phyloP scores from a whole-genome alignment of 2,329 filamentous ascomycete genomes.

The Talaromyces rugulosus region DNA sequence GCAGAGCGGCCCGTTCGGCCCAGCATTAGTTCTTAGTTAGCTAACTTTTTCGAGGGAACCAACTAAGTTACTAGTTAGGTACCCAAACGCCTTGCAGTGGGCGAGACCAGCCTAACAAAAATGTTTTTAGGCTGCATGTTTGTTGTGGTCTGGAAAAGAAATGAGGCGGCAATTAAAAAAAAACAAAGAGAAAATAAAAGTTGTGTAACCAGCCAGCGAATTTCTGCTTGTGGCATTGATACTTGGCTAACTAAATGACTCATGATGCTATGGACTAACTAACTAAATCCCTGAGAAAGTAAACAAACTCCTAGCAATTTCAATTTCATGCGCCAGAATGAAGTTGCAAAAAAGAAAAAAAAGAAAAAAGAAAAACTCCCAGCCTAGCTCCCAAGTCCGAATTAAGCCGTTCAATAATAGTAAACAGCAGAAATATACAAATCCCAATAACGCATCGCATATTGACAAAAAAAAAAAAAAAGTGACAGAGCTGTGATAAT shows the following conservation, averaged over 20 bases:
- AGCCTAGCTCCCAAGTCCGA: slow-evolving; percentile 14
- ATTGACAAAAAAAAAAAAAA: background rate
- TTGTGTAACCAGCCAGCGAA: no score
- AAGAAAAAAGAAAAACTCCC: slow-evolving; percentile 16
- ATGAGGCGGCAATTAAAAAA: no score
- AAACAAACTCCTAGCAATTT: background rate
- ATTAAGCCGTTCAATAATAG: background rate
- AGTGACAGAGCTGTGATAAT: no score
- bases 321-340: slow-evolving; percentile 3
- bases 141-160: background rate
- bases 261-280: no score
- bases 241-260: no score
- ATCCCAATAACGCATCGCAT: background rate
- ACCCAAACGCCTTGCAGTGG: slow-evolving; percentile 5
- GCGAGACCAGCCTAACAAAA: background rate
- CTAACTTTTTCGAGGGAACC: no score
- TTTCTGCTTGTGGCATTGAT: no score
- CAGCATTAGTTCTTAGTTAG: slow-evolving; percentile 1
- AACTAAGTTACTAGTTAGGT: background rate
- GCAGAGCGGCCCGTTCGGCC: slow-evolving; percentile 13
- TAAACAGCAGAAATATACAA: background rate
- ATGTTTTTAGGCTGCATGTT: background rate
- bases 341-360: slow-evolving; percentile 9
- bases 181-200: no score
- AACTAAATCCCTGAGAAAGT: no score